Percentiles rank a stretch among this genome's conserved stretches.
phyloP scores from a whole-genome alignment of 1,284 basidiomycete species.

The Meripilus lineatus region DNA sequence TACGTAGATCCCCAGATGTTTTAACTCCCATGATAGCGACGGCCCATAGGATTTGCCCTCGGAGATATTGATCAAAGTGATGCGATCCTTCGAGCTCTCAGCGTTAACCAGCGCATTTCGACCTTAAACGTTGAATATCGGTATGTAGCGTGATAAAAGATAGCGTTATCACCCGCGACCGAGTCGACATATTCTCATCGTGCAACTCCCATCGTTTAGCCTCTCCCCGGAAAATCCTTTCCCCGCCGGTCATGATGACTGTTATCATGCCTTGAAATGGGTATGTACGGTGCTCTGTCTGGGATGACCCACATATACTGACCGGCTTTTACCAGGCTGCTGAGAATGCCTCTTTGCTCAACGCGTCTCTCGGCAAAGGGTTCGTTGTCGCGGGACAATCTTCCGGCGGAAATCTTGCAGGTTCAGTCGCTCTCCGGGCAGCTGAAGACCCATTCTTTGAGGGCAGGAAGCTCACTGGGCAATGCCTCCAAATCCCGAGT shows the following conservation, averaged over 20 bases:
- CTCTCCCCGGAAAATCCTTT: conserved; percentile 18
- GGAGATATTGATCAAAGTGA: conserved; percentile 9
- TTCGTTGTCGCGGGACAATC: conserved; percentile 1
- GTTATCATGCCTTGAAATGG: conserved; percentile 20
- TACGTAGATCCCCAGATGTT: background rate
- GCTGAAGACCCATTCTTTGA: conserved; percentile 5
- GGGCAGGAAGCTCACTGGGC: background rate
- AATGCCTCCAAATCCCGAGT: conserved; percentile 2
- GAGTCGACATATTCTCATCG: background rate
- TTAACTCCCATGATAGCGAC: background rate
- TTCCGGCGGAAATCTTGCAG: conserved; percentile 2
- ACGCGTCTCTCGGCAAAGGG: background rate
- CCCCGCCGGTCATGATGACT: conserved; percentile 15
- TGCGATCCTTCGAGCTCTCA: background rate
- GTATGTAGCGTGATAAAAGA: conserved; percentile 1
- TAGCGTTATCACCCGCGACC: background rate
- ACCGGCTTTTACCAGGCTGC: no score
- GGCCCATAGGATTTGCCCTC: conserved; percentile 1
- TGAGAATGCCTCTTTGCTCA: conserved; percentile 4
- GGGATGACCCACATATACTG: no score
- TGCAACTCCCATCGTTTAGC: no score
- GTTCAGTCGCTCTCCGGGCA: background rate
- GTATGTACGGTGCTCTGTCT: no score
- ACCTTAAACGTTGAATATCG: conserved; percentile 19
- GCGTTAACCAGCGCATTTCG: conserved; percentile 14